These are phyloP conservation scores for Zelonia costaricensis DNA, from an alignment of 208 protist genomes.

Conservation along the genomic window DNA sequence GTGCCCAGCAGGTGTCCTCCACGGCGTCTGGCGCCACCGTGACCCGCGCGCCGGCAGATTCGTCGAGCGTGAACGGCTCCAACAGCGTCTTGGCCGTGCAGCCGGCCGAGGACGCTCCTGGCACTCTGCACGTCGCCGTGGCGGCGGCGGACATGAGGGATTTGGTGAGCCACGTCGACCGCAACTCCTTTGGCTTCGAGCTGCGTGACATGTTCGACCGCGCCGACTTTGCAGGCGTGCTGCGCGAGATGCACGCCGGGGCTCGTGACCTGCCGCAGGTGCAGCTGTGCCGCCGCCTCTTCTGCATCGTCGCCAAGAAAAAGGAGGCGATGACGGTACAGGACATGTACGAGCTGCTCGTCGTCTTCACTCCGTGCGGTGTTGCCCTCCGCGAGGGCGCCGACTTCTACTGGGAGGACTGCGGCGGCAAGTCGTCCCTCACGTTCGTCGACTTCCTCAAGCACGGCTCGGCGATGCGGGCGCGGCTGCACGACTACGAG, in stretches of 20 bases:
- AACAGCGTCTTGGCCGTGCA: too few relatives aligned
- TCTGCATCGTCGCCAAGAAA: slow-evolving; percentile 42
- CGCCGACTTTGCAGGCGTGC: slow-evolving; percentile 15
- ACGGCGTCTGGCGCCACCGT: not conserved
- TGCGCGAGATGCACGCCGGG: slow-evolving; percentile 7
- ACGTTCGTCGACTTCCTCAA: slow-evolving; percentile 53
- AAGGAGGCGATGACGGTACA: slow-evolving; percentile 43
- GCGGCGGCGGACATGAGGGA: slow-evolving; percentile 14
- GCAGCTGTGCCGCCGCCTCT: slow-evolving; percentile 34
- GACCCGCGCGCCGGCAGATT: not conserved
- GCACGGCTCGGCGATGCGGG: slow-evolving; percentile 47
- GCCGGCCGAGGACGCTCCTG: not conserved
- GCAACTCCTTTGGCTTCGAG: slow-evolving; percentile 18
- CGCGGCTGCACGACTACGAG: slow-evolving; percentile 58
- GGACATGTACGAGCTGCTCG: slow-evolving; percentile 60
- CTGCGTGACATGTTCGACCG: slow-evolving; percentile 15
- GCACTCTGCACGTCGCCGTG: too few relatives aligned
- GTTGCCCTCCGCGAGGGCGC: slow-evolving; percentile 49
- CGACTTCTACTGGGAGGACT: slow-evolving; percentile 79
- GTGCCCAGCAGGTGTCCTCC: too few relatives aligned
- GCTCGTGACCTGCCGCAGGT: slow-evolving; percentile 4
- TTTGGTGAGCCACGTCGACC: slow-evolving; percentile 24
- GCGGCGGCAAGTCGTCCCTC: slow-evolving; percentile 50
- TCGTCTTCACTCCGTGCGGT: slow-evolving; percentile 63
- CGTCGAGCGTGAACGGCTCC: not conserved